Percentiles rank a stretch among this genome's conserved stretches.
phyloP scores from a whole-genome alignment of 1,139 yeast genomes.

The Diutina siamensis region DNA sequence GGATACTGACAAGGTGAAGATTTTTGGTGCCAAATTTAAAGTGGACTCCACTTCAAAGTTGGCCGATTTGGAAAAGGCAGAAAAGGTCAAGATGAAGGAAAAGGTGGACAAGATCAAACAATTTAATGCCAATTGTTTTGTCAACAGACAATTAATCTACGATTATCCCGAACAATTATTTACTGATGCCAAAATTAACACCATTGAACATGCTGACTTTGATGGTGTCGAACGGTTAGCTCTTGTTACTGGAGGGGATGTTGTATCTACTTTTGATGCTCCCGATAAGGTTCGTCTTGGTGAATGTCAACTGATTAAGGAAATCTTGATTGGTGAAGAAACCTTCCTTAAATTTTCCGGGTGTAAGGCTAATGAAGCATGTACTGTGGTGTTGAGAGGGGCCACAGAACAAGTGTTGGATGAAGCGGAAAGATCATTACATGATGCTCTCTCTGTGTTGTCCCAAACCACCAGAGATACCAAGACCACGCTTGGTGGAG shows the following conservation, averaged over 20 bases:
- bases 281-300: conserved; percentile 85
- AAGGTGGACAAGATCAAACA: conserved; percentile 83
- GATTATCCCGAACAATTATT: conserved; percentile 97
- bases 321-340: conserved; percentile 85
- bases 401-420: conserved; percentile 94
- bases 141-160: conserved; percentile 90
- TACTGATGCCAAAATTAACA: conserved; percentile 75
- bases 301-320: conserved; percentile 82
- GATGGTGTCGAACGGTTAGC: conserved; percentile 97
- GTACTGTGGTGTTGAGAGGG: conserved; percentile 92
- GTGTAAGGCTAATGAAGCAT: conserved; percentile 91
- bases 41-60: conserved; percentile 91
- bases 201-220: conserved; percentile 97
- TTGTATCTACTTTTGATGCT: conserved; percentile 88
- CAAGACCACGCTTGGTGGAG: conserved; percentile 95
- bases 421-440: conserved; percentile 95
- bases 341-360: conserved; percentile 83
- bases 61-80: conserved; percentile 94
- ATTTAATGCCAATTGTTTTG: conserved; percentile 77
- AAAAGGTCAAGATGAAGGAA: conserved; percentile 80
- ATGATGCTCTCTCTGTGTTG: conserved; percentile 90
- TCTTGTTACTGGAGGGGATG: conserved; percentile 96
- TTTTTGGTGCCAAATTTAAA: conserved; percentile 95
- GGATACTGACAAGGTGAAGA: conserved; percentile 87
- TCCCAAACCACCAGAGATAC: conserved; percentile 94